Evolutionary conservation across 306 rosid genomes (phyloP), one percentile per base, ranked within the genome.

Genomic region (Macrotyloma uniflorum): DNA sequence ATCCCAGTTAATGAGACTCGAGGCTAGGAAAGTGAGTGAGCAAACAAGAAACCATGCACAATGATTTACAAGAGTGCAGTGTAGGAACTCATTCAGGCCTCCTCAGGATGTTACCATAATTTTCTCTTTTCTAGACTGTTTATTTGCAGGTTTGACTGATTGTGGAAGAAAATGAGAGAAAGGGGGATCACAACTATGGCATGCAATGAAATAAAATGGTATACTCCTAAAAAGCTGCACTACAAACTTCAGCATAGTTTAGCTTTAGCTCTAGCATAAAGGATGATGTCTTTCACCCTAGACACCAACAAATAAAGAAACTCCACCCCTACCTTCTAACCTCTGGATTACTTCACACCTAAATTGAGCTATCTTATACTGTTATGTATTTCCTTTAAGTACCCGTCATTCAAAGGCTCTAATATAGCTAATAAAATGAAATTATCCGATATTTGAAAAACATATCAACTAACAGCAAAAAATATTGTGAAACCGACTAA

Each of bases 401-500:
- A 5, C 19, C 58, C 10, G 16, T 46, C 62, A 13, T 42, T 12
- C 47, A 68, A 67, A 58, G 24, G 55, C 64, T 66, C 70, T 40
- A 43, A 15, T 26, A 32, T 57, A 22, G 36, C 42, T 42, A 67
- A 53, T 55, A 54, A 61, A 35, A 26, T 20, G 23, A 20, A 58
- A 49, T 10, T 18, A 28, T 55, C 33, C 43, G n/a, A 79, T 20
- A 45, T 63, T 78, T 75, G 43, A 55, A 18, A 58, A 72, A 45
- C 69, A 43, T 9, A 71, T 28, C 1, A 28, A 67, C 82, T 24
- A 68, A 38, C 5, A 51, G 43, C 66, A 33, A 46, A 28, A 50
- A 57, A 8, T 33, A 67, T n/a, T 5, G 9, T 50, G 24, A 79
- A 67, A 32, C 55, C 68, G 59, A 85, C 40, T 1, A 80, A 20